These are phyloP conservation scores for Pascua sp. DNA, from an alignment of 1,284 basidiomycete species.

Conservation along the genomic window DNA sequence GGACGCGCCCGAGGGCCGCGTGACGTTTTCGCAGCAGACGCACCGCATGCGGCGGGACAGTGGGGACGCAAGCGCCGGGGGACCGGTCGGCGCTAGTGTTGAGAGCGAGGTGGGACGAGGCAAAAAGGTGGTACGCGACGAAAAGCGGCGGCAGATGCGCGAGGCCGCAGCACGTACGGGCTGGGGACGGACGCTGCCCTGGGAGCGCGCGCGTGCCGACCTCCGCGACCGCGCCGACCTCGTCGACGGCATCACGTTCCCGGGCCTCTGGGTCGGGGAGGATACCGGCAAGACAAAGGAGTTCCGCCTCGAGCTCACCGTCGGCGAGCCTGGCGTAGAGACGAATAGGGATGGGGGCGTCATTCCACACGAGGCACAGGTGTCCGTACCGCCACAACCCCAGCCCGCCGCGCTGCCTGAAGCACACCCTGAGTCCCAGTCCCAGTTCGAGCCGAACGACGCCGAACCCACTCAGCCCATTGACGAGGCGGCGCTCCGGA, in stretches of 20 bases:
- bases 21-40: slow-evolving; percentile 29
- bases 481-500: slow-evolving; percentile 10
- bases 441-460: not conserved
- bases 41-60: slow-evolving; percentile 12
- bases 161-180: slow-evolving; percentile 31
- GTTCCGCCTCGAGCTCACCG: slow-evolving; percentile 34
- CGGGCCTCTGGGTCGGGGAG: slow-evolving; percentile 37
- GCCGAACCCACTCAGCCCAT: not conserved
- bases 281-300: slow-evolving; percentile 34
- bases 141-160: slow-evolving; percentile 16
- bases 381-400: not conserved
- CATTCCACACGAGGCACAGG: not conserved
- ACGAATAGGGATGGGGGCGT: not conserved
- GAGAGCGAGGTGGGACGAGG: not conserved
- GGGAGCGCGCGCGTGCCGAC: slow-evolving; percentile 17
- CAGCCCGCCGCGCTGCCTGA: too few species aligned
- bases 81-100: not conserved
- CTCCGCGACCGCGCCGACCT: slow-evolving; percentile 25
- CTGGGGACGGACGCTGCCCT: slow-evolving; percentile 33
- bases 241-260: slow-evolving; percentile 32
- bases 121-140: slow-evolving; percentile 14
- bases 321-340: slow-evolving; percentile 19
- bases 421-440: not conserved
- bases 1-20: slow-evolving; percentile 1
- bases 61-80: not conserved